Evolutionary conservation across 306 rosid species (phyloP).

Genomic region (Quercus alba): DNA sequence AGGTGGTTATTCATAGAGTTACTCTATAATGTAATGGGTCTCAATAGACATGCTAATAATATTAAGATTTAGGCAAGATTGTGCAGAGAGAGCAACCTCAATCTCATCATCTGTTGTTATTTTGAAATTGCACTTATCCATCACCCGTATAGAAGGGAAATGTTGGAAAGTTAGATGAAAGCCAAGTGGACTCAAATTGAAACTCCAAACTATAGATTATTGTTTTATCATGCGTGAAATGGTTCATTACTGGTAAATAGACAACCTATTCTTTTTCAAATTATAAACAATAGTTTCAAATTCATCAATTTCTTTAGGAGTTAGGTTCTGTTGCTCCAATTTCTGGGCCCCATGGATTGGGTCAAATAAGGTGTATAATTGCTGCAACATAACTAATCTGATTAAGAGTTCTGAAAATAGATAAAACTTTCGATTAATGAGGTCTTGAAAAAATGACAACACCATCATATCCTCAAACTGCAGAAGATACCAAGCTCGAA

Average conservation of each 20-base stretch:
- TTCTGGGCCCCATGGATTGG: conserved; percentile 76
- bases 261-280: too few species aligned
- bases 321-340: conserved; percentile 66
- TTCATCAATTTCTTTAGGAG: conserved; percentile 60
- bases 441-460: conserved; percentile 13
- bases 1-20: too few species aligned
- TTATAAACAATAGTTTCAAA: conserved; percentile 27
- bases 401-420: too few species aligned
- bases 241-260: too few species aligned
- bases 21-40: not conserved
- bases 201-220: too few species aligned
- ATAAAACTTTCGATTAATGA: not conserved
- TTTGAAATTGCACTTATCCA: conserved; percentile 94
- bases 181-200: too few species aligned
- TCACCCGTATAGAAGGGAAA: conserved; percentile 42
- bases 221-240: too few species aligned
- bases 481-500: conserved; percentile 92
- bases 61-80: conserved; percentile 92
- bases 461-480: conserved; percentile 97
- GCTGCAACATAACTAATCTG: conserved; percentile 43
- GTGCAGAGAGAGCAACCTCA: conserved; percentile 83
- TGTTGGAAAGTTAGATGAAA: too few species aligned
- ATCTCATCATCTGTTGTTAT: conserved; percentile 70
- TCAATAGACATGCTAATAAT: conserved; percentile 18
- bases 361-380: conserved; percentile 88